Percentiles rank a stretch among this genome's conserved stretches.
Evolutionary conservation across 345 rosid species (phyloP).

Genomic region (Syzygium jambos): DNA sequence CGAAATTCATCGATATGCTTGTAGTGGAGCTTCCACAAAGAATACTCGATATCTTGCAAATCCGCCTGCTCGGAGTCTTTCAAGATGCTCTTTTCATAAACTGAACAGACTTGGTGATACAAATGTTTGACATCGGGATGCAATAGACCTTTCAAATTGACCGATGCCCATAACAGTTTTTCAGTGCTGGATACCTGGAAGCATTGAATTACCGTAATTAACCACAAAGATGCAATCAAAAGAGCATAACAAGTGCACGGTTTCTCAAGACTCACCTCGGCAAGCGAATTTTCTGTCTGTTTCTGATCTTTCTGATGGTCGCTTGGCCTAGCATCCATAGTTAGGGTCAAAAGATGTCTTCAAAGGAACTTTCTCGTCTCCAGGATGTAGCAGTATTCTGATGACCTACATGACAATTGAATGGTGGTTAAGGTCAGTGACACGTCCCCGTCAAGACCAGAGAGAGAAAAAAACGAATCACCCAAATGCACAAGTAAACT

Average conservation of each 20-base stretch:
- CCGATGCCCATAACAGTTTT: constrained; percentile 53
- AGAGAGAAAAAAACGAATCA: neutral
- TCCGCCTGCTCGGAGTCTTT: constrained; percentile 35
- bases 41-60: constrained; percentile 81
- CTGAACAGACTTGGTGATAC: constrained; percentile 52
- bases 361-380: neutral
- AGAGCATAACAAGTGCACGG: neutral
- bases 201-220: neutral
- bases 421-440: neutral
- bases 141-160: constrained; percentile 42
- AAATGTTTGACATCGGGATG: constrained; percentile 44
- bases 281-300: neutral
- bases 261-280: neutral
- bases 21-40: constrained; percentile 84
- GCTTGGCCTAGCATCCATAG: neutral
- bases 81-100: constrained; percentile 52
- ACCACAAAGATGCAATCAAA: neutral
- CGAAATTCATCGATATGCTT: constrained; percentile 88
- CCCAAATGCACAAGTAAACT: neutral
- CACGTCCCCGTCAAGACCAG: neutral
- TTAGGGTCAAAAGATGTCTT: neutral
- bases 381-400: neutral
- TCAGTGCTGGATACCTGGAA: constrained; percentile 58
- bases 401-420: neutral
- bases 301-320: neutral